A percentile compares a stretch with the other conserved stretches of the same genome.
phyloP scores from a whole-genome alignment of 1,284 basidiomycete species.

The Porphyrellus sp. region DNA sequence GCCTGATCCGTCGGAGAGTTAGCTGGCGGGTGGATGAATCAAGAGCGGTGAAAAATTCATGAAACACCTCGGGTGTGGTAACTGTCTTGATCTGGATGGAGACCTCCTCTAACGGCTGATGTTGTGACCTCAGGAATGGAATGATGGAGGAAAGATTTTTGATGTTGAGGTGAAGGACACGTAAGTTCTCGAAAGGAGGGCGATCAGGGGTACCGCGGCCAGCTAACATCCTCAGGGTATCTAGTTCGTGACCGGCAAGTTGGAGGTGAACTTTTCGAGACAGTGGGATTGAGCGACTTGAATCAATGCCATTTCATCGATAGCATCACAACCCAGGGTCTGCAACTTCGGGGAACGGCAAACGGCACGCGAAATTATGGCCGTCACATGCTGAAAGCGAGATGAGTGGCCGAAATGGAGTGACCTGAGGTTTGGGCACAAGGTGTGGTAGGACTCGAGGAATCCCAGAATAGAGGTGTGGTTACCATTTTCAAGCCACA shows the following conservation, averaged over 20 bases:
- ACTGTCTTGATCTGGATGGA: background rate
- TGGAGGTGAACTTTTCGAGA: background rate
- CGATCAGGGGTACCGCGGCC: background rate
- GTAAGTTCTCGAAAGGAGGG: background rate
- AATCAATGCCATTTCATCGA: background rate
- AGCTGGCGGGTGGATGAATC: background rate
- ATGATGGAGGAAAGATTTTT: background rate
- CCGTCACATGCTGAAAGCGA: background rate
- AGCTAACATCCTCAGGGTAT: background rate
- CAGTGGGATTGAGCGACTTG: background rate
- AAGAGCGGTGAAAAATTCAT: background rate
- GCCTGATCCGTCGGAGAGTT: background rate
- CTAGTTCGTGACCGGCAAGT: background rate
- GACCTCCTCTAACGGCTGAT: background rate
- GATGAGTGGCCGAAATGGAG: background rate
- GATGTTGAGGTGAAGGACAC: background rate
- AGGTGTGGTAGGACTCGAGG: background rate
- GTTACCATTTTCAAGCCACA: background rate
- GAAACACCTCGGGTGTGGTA: background rate
- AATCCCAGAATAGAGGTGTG: conserved; percentile 5
- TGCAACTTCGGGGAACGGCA: background rate
- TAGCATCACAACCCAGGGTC: background rate
- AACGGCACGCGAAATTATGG: conserved; percentile 8
- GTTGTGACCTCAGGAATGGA: background rate
- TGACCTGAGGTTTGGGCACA: conserved; percentile 15